Conservation (phyloP, 2,329 filamentous ascomycete species). For the Aureobasidium sp. region DNA sequence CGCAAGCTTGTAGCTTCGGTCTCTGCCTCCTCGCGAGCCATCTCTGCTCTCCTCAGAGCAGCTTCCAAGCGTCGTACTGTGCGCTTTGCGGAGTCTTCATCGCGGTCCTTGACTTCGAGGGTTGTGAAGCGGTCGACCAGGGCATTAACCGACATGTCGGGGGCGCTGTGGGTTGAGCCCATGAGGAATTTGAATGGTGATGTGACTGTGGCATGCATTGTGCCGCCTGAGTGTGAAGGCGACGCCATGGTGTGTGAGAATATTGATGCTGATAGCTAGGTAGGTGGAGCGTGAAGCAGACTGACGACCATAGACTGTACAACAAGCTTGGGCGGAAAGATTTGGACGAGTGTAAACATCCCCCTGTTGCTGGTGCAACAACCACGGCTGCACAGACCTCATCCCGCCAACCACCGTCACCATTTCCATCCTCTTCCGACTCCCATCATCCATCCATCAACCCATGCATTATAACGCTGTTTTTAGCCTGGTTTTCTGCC, state of each 20-base stretch:
- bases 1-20: constrained; percentile 54
- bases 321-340: not conserved
- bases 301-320: not conserved
- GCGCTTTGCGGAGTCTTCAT: constrained; percentile 30
- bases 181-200: constrained; percentile 10
- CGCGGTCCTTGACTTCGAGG: constrained; percentile 46
- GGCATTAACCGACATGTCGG: constrained; percentile 19
- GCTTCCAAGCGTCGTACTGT: constrained; percentile 33
- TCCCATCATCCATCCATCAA: not conserved
- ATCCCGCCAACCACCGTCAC: not conserved
- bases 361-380: not conserved
- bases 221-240: constrained; percentile 3
- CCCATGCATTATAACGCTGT: not conserved
- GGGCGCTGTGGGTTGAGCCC: constrained; percentile 6
- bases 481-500: not conserved
- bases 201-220: not conserved
- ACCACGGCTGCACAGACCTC: not conserved
- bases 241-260: not conserved
- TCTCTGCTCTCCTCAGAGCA: constrained; percentile 35
- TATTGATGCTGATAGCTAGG: constrained; percentile 3
- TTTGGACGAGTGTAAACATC: not conserved
- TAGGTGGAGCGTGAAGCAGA: not conserved
- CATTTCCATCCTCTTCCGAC: not conserved
- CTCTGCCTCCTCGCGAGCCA: constrained; percentile 56
- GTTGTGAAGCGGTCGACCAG: constrained; percentile 64